phyloP scores from a whole-genome alignment of 108 stramenopile genomes.

The Cylindrotheca fusiformis region DNA sequence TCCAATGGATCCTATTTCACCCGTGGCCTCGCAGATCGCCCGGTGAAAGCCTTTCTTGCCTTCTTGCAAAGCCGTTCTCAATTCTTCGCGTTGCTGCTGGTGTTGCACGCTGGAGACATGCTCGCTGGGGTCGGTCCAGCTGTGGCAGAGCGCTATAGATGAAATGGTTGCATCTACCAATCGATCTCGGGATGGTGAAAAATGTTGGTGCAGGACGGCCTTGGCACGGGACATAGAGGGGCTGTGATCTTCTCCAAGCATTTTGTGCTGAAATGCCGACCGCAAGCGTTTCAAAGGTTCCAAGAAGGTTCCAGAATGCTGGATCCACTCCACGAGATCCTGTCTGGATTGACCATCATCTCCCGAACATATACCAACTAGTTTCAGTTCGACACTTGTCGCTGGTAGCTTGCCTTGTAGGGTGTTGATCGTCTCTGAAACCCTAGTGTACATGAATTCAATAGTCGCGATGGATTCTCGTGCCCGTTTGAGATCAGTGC shows the following conservation, averaged over 20 bases:
- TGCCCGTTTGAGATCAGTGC: background rate
- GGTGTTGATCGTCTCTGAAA: background rate
- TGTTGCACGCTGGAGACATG: background rate
- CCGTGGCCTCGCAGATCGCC: background rate
- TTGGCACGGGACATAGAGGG: background rate
- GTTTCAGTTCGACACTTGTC: background rate
- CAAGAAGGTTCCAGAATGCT: background rate
- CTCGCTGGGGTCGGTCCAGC: constrained; percentile 4
- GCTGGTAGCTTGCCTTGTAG: background rate
- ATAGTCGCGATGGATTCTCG: background rate
- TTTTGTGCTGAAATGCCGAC: background rate
- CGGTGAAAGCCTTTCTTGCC: background rate
- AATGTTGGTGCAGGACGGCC: background rate
- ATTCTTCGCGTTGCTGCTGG: background rate
- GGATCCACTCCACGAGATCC: background rate
- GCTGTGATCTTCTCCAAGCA: constrained; percentile 13
- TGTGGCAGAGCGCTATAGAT: constrained; percentile 11
- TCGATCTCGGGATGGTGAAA: constrained; percentile 7
- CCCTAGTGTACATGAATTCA: background rate
- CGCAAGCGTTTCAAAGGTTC: background rate
- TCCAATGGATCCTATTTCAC: background rate
- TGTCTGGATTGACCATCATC: background rate
- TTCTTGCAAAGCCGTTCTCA: background rate
- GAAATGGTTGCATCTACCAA: constrained; percentile 9
- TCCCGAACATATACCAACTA: background rate